Evolutionary conservation across 2,329 filamentous ascomycete genomes (phyloP).

Genomic region (Eutypella sp.): DNA sequence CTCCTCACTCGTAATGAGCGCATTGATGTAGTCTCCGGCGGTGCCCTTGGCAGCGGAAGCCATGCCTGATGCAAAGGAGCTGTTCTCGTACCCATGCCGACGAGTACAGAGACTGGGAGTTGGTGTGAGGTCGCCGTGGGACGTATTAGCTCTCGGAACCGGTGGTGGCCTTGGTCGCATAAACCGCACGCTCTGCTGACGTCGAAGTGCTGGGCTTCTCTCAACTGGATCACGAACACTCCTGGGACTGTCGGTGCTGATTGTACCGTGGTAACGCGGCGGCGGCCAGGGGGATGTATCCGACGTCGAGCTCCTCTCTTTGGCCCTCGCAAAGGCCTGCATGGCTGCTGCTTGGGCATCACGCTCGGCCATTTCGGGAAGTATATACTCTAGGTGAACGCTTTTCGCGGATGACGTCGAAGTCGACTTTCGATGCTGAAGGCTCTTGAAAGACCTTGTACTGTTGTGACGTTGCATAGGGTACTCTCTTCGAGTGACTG

Average conservation of each 20-base stretch:
- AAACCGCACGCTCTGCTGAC: constrained; percentile 54
- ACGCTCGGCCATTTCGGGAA: constrained; percentile 44
- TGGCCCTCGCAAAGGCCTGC: constrained; percentile 54
- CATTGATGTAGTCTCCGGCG: constrained; percentile 32
- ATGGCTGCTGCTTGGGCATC: constrained; percentile 60
- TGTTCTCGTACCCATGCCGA: constrained; percentile 8
- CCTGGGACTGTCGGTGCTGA: constrained; percentile 5
- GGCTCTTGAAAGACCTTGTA: constrained; percentile 35
- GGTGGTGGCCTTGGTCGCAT: constrained; percentile 20
- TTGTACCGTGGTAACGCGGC: constrained; percentile 16
- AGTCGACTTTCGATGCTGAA: constrained; percentile 50
- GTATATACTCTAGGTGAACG: constrained; percentile 43
- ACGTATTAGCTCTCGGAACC: constrained; percentile 1
- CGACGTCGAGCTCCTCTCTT: constrained; percentile 32
- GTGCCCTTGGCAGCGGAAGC: constrained; percentile 22
- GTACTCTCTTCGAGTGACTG: too few species aligned
- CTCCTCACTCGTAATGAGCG: constrained; percentile 33
- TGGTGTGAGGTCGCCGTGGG: constrained; percentile 1
- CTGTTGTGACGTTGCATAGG: constrained; percentile 49
- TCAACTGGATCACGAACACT: constrained; percentile 11
- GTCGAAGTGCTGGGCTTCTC: constrained; percentile 27
- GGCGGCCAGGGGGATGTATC: constrained; percentile 31
- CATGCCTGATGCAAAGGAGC: constrained; percentile 21
- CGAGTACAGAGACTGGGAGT: constrained; percentile 1
- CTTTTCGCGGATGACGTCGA: constrained; percentile 45